A percentile compares a stretch with the other conserved stretches of the same genome.
Evolutionary conservation across 352 stramenopile genomes (phyloP).

Genomic region (Globisporangium lucens): DNA sequence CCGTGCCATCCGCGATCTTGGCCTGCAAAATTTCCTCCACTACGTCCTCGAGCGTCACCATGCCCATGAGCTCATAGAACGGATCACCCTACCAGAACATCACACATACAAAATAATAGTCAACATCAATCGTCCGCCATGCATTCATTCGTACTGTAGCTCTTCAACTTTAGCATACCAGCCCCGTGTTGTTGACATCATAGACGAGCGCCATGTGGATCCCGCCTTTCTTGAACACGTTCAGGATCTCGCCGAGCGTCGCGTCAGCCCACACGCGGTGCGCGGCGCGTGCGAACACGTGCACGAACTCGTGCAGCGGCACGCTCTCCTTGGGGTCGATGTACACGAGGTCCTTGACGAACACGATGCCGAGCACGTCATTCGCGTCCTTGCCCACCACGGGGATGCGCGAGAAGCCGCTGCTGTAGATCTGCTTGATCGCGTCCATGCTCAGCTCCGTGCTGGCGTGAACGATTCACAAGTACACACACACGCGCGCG

Average conservation of each 20-base stretch:
- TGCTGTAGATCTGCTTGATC: slow-evolving; percentile 85
- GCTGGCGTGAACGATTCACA: slow-evolving; percentile 31
- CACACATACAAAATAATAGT: background rate
- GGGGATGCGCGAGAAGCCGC: slow-evolving; percentile 92
- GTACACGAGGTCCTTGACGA: slow-evolving; percentile 93
- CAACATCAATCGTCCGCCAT: background rate
- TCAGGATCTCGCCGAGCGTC: slow-evolving; percentile 62
- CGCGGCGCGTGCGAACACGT: slow-evolving; percentile 72
- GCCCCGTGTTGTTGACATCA: slow-evolving; percentile 78
- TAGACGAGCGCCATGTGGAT: slow-evolving; percentile 73
- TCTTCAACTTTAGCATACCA: slow-evolving; percentile 33
- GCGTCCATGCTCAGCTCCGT: slow-evolving; percentile 49
- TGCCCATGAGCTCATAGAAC: slow-evolving; percentile 95
- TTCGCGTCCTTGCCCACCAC: slow-evolving; percentile 96
- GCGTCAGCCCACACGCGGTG: slow-evolving; percentile 71
- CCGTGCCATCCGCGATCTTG: slow-evolving; percentile 96
- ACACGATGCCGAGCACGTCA: slow-evolving; percentile 94
- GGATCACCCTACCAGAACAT: slow-evolving; percentile 71
- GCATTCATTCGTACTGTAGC: slow-evolving; percentile 30
- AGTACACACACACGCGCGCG: slow-evolving; percentile 27
- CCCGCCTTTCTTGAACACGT: slow-evolving; percentile 73
- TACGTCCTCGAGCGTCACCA: slow-evolving; percentile 98
- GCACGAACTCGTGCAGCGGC: slow-evolving; percentile 89
- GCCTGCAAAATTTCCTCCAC: slow-evolving; percentile 97
- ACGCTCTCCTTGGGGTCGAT: slow-evolving; percentile 66